Evolutionary conservation across 371 early-diverging fungal species (phyloP), one percentile per base, ranked within the genome.

Genomic region (Cokeromyces recurvatus): DNA sequence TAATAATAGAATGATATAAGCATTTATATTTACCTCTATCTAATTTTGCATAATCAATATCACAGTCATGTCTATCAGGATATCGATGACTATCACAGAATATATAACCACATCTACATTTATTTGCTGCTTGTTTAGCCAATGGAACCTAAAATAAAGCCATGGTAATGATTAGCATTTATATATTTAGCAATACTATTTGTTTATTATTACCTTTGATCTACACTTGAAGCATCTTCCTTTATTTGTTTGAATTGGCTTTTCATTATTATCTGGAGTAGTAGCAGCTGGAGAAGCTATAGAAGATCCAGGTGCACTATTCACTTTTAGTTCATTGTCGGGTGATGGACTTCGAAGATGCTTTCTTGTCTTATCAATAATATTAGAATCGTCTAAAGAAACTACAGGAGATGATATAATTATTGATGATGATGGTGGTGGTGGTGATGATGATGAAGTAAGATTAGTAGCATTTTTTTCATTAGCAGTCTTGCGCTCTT

Each of bases 1-100:
- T 10, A 48, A 27, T 37, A 32, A 35, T 23, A 46, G 11, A 23
- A 2, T 19, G 4, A 25, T 15, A 17, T 10, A 37, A 27, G 29
- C 2, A 21, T 22, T 14, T 32, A 38, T 46, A 31, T 38, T 8
- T 59, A 69, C 76, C 69, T 71, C 71, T 74, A 57, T 77, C 85
- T 55, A 74, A 62, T 46, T 82, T 73, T 50, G 77, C 82, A 70
- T 78, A 81, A 67, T 90, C 90, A 52, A 89, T 78, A 41, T 81
- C 79, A 57, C 90, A 90, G 45, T 85, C 81, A 60, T 90, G 90
- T 44, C 82, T 77, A 47, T 84, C 79, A 19, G 86, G 85, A 46
- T 77, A 81, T 46, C 83, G 84, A 67, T 90, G 91, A 20, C 75
- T 63, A 53, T 90, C 91, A 57, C 91, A 90, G 57, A 81, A 90